Evolutionary conservation across 768 basidiomycete genomes (phyloP).

Genomic region (Trametes villosa): DNA sequence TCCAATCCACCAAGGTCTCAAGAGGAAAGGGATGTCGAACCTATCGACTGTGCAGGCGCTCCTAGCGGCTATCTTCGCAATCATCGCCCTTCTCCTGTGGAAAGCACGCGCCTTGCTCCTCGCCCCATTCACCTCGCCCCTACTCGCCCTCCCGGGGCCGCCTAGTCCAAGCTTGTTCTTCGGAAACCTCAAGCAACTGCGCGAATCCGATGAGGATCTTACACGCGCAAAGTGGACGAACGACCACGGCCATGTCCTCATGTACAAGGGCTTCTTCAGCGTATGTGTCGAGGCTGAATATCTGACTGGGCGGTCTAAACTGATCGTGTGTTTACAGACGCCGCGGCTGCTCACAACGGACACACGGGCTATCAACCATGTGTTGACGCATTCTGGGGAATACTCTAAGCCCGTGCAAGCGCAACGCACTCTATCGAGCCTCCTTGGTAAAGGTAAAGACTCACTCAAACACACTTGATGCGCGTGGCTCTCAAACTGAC

Average conservation of each 20-base stretch:
- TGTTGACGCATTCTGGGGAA: constrained; percentile 59
- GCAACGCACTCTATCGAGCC: constrained; percentile 41
- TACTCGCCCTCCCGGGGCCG: constrained; percentile 2
- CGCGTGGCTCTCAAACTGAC: not conserved
- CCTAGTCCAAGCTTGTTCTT: constrained; percentile 6
- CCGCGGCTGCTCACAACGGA: constrained; percentile 42
- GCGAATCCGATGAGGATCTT: not conserved
- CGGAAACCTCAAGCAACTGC: constrained; percentile 1
- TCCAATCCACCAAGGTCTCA: not conserved
- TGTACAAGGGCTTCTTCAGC: constrained; percentile 9
- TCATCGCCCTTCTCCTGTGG: not conserved
- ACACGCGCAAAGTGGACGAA: constrained; percentile 1
- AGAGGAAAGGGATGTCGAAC: not conserved
- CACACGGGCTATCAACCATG: constrained; percentile 63
- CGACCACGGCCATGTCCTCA: not conserved
- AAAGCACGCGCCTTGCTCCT: not conserved
- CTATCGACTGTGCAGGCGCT: not conserved
- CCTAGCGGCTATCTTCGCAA: not conserved
- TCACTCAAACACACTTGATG: not conserved
- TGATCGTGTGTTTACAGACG: not conserved
- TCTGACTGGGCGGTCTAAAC: not conserved
- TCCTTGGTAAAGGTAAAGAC: constrained; percentile 46
- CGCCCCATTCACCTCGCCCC: not conserved
- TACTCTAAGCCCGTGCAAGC: constrained; percentile 60
- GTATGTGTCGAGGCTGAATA: not conserved